A percentile compares a stretch with the other conserved stretches of the same genome.
Conservation (phyloP, 2,329 filamentous ascomycete genomes). For the Aspergillus pseudotamarii region DNA sequence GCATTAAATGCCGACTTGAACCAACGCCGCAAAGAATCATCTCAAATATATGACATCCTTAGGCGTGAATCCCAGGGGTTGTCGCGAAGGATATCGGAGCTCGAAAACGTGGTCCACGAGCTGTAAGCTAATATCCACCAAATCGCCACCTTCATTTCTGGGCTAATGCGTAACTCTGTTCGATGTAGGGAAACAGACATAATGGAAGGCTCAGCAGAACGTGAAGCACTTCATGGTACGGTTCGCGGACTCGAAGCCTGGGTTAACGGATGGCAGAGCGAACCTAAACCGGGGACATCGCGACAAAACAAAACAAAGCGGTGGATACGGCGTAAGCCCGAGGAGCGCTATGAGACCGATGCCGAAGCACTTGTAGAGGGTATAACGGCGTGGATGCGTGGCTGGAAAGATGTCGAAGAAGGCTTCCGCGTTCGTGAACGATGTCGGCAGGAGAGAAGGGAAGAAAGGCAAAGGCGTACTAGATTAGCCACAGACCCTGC, state of each 20-base stretch:
- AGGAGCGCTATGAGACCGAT: slow-evolving; percentile 26
- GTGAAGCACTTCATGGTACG: slow-evolving; percentile 40
- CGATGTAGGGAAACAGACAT: slow-evolving; percentile 31
- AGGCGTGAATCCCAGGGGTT: slow-evolving; percentile 61
- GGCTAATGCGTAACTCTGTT: background rate
- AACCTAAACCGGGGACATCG: slow-evolving; percentile 19
- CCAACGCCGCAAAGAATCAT: slow-evolving; percentile 32
- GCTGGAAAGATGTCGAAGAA: slow-evolving; percentile 47
- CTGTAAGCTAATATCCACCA: slow-evolving; percentile 49
- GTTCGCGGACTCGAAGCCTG: slow-evolving; percentile 39
- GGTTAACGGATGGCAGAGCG: slow-evolving; percentile 31
- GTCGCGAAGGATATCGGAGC: slow-evolving; percentile 60
- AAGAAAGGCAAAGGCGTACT: slow-evolving; percentile 20
- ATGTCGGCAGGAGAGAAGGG: slow-evolving; percentile 58
- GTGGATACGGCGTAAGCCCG: slow-evolving; percentile 21
- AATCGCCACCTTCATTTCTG: background rate
- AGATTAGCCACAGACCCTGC: background rate
- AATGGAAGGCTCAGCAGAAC: slow-evolving; percentile 36
- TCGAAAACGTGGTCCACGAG: slow-evolving; percentile 61
- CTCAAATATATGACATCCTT: slow-evolving; percentile 66
- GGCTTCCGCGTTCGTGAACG: slow-evolving; percentile 54
- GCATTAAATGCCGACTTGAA: slow-evolving; percentile 29
- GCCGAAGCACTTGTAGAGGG: slow-evolving; percentile 40
- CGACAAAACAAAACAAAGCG: slow-evolving; percentile 13
- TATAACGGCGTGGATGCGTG: slow-evolving; percentile 46